Evolutionary conservation across 148 eudicot species (phyloP).

Genomic region (Rhododendron williamsianum): DNA sequence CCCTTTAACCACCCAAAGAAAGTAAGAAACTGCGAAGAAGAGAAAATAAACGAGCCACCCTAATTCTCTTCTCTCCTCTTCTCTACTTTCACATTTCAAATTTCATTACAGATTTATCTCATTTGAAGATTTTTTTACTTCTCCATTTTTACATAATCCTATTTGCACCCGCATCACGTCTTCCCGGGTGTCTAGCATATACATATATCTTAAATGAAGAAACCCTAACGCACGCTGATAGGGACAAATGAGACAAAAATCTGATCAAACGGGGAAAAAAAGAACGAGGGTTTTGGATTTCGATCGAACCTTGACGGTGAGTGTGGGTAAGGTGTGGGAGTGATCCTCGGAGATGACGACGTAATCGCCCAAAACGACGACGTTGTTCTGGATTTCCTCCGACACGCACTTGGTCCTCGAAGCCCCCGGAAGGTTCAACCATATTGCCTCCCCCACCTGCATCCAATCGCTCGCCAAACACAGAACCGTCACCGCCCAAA

Average conservation of each 20-base stretch:
- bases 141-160: not conserved
- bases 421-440: slow-evolving; percentile 41
- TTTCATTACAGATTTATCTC: too few species aligned
- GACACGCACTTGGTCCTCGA: slow-evolving; percentile 60
- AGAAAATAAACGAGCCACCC: too few species aligned
- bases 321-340: slow-evolving; percentile 25
- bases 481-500: not conserved
- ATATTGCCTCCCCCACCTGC: not conserved
- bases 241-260: not conserved
- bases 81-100: too few species aligned
- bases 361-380: slow-evolving; percentile 60
- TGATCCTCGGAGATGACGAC: slow-evolving; percentile 42
- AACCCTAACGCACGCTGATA: not conserved
- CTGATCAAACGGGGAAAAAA: not conserved
- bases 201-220: too few species aligned
- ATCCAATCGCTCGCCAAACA: slow-evolving; percentile 1
- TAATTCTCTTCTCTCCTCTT: too few species aligned
- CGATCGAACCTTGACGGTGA: slow-evolving; percentile 39
- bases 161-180: not conserved
- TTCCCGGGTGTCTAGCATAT: not conserved
- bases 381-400: slow-evolving; percentile 65
- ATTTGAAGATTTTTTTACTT: too few species aligned
- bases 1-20: not conserved
- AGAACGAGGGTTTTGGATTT: too few species aligned
- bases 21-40: not conserved